Conservation (phyloP, 495 filamentous ascomycete genomes). For the Oleoguttula mirabilis region DNA sequence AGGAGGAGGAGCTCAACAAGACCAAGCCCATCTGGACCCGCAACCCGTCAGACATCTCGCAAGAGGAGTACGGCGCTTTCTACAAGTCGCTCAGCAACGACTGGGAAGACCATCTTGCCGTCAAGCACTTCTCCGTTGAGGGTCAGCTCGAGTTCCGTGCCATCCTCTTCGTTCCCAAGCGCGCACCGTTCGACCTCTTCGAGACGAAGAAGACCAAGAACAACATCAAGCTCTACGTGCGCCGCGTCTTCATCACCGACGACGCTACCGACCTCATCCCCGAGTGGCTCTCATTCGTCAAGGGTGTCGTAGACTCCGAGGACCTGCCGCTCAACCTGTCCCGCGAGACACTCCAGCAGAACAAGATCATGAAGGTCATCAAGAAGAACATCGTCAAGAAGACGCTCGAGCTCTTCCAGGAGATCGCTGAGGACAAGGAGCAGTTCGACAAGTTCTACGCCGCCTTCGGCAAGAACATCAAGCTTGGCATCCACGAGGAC, state of each 20-base stretch:
- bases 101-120: slow-evolving; percentile 98
- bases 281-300: slow-evolving; percentile 98
- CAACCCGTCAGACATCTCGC: slow-evolving; percentile 88
- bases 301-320: slow-evolving; percentile 99
- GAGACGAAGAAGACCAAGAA: slow-evolving; percentile 99
- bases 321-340: slow-evolving; percentile 98
- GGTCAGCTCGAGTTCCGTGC: slow-evolving; percentile 99
- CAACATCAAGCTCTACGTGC: slow-evolving; percentile 99
- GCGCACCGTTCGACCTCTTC: slow-evolving; percentile 97
- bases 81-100: slow-evolving; percentile 99
- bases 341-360: slow-evolving; percentile 99
- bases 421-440: slow-evolving; percentile 98
- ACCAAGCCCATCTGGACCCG: slow-evolving; percentile 99
- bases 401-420: slow-evolving; percentile 95
- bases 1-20: slow-evolving; percentile 99
- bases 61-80: slow-evolving; percentile 96
- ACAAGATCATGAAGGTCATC: slow-evolving; percentile 99
- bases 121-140: slow-evolving; percentile 99
- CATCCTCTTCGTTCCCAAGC: slow-evolving; percentile 98
- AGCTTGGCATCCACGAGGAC: slow-evolving; percentile 99
- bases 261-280: slow-evolving; percentile 98
- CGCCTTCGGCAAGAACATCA: slow-evolving; percentile 99
- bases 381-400: slow-evolving; percentile 99
- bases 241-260: slow-evolving; percentile 99
- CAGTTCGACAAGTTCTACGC: slow-evolving; percentile 99